Evolutionary conservation across 306 rosid genomes (phyloP).

Genomic region (Vachellia collinsii): DNA sequence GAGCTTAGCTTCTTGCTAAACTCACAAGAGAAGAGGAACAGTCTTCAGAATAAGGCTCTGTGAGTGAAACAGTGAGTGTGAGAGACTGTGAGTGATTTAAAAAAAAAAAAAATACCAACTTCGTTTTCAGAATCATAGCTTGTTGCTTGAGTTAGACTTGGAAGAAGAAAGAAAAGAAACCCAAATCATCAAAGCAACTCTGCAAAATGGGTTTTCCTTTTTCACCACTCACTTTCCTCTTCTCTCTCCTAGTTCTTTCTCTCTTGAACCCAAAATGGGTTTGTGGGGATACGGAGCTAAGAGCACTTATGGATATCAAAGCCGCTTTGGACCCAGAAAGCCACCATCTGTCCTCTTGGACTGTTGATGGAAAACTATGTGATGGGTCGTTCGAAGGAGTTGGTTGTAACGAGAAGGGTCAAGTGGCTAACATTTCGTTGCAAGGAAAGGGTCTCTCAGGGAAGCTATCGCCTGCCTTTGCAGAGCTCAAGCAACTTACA

Average conservation of each 20-base stretch:
- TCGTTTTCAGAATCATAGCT: slow-evolving; percentile 26
- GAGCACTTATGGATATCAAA: slow-evolving; percentile 65
- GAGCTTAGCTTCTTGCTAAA: slow-evolving; percentile 13
- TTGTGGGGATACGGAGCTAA: slow-evolving; percentile 56
- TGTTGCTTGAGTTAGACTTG: background rate
- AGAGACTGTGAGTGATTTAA: background rate
- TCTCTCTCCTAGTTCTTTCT: slow-evolving; percentile 41
- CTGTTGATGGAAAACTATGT: slow-evolving; percentile 56
- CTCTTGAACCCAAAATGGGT: slow-evolving; percentile 46
- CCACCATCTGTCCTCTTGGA: slow-evolving; percentile 65
- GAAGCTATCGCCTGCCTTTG: slow-evolving; percentile 68
- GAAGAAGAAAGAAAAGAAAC: background rate
- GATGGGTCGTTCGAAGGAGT: slow-evolving; percentile 65
- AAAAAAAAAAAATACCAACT: background rate
- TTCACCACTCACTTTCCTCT: slow-evolving; percentile 26
- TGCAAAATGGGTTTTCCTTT: slow-evolving; percentile 49
- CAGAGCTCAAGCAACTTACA: slow-evolving; percentile 67
- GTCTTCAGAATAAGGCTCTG: background rate
- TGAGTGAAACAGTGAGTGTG: background rate
- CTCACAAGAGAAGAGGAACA: background rate
- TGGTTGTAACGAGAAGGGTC: slow-evolving; percentile 69
- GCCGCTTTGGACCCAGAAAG: slow-evolving; percentile 64
- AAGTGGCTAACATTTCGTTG: slow-evolving; percentile 65
- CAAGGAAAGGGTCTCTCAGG: slow-evolving; percentile 81
- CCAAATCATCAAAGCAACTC: slow-evolving; percentile 2